Conservation (phyloP, 352 stramenopile genomes). For the Phytophthora vignae region DNA sequence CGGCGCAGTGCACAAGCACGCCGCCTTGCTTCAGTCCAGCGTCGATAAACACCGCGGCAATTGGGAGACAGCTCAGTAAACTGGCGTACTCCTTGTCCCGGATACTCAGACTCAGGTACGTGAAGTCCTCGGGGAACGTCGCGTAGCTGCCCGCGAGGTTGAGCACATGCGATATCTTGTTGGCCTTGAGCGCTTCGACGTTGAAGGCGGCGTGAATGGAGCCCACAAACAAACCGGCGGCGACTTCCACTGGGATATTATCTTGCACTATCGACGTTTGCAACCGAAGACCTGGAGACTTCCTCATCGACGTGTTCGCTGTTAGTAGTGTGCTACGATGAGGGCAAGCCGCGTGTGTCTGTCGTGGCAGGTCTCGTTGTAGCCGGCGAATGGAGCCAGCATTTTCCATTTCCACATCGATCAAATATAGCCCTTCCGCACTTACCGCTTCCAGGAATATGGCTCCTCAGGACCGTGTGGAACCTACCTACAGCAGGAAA, state of each 20-base stretch:
- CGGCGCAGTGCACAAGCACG: conserved; percentile 88
- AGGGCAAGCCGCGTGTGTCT: conserved; percentile 7
- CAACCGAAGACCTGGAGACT: conserved; percentile 60
- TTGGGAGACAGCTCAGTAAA: conserved; percentile 85
- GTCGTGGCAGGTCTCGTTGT: conserved; percentile 24
- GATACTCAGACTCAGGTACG: conserved; percentile 90
- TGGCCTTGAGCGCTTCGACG: conserved; percentile 76
- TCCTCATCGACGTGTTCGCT: conserved; percentile 54
- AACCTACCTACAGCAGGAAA: conserved; percentile 9
- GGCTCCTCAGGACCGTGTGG: conserved; percentile 23
- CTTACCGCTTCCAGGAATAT: conserved; percentile 26
- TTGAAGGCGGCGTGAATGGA: conserved; percentile 92
- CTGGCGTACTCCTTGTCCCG: conserved; percentile 92
- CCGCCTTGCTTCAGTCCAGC: conserved; percentile 63
- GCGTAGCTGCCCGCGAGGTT: conserved; percentile 87
- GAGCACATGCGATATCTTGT: conserved; percentile 84
- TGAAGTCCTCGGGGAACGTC: conserved; percentile 91
- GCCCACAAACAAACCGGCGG: conserved; percentile 78
- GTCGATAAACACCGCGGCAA: conserved; percentile 85
- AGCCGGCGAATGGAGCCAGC: conserved; percentile 8
- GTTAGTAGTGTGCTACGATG: not conserved
- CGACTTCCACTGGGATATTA: conserved; percentile 82
- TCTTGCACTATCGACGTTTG: conserved; percentile 84
- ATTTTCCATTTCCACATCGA: conserved; percentile 22
- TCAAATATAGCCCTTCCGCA: conserved; percentile 35